Evolutionary conservation across 1,284 basidiomycete species (phyloP).

Genomic region (Nidula niveotomentosa): DNA sequence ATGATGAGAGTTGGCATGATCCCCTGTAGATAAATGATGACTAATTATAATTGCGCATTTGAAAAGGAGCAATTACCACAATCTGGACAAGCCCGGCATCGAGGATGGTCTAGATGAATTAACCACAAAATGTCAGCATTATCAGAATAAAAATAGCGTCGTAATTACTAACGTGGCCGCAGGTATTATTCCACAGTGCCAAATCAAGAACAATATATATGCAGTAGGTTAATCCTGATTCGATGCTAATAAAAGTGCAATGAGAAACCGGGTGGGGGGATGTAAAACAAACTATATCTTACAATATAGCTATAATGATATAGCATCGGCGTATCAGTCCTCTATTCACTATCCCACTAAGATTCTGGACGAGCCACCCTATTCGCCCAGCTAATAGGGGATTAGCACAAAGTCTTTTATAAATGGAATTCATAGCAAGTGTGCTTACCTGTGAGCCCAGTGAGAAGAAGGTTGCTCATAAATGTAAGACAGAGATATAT

Average conservation of each 20-base stretch:
- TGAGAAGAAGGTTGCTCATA: conserved; percentile 21
- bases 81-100: conserved; percentile 26
- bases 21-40: conserved; percentile 13
- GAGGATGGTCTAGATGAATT: conserved; percentile 9
- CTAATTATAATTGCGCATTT: conserved; percentile 5
- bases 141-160: too few relatives aligned
- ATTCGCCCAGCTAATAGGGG: conserved; percentile 21
- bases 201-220: conserved; percentile 25
- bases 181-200: conserved; percentile 15
- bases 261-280: background rate
- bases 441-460: conserved; percentile 20
- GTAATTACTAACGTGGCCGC: conserved; percentile 5
- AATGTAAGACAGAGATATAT: conserved; percentile 21
- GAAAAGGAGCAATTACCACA: conserved; percentile 15
- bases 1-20: conserved; percentile 32
- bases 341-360: conserved; percentile 14
- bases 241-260: conserved; percentile 10
- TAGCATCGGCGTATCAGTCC: conserved; percentile 18
- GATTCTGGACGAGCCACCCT: conserved; percentile 20
- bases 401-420: background rate
- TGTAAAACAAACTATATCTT: conserved; percentile 4
- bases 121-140: too few relatives aligned
- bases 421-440: background rate
- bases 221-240: conserved; percentile 27
- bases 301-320: conserved; percentile 22